Conservation (phyloP, 805 yeast genomes). For the Saccharomyces mikatae region DNA sequence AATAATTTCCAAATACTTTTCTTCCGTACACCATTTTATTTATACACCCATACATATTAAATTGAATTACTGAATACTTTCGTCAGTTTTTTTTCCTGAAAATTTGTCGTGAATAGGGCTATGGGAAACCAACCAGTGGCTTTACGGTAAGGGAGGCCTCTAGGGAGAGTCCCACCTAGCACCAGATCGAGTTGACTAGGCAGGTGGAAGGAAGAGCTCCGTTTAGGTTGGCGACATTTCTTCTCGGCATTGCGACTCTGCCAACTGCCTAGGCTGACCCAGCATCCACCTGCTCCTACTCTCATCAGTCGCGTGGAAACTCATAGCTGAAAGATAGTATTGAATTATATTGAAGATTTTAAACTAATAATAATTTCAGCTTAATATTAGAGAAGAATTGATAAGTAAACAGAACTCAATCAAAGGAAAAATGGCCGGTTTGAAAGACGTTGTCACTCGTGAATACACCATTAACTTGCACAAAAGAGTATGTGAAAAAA, state of each 20-base stretch:
- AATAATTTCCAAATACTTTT: background rate
- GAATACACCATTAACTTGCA: conserved; percentile 99
- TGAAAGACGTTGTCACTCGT: conserved; percentile 99
- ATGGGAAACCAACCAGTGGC: background rate
- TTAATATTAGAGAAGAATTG: background rate
- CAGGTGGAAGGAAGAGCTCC: background rate
- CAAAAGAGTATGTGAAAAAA: conserved; percentile 77
- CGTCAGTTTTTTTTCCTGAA: background rate
- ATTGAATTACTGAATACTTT: background rate
- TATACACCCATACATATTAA: background rate
- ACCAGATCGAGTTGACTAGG: background rate
- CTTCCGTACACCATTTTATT: background rate
- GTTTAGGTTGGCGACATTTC: background rate
- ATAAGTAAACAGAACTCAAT: conserved; percentile 6
- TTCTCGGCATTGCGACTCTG: background rate
- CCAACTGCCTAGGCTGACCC: background rate
- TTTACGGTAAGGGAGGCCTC: background rate
- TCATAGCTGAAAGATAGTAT: background rate
- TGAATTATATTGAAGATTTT: background rate
- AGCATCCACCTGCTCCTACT: background rate
- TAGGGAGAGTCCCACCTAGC: background rate
- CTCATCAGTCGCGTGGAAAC: background rate
- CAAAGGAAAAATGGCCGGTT: conserved; percentile 40
- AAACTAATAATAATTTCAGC: background rate
- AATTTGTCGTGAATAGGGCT: background rate